A percentile compares a stretch with the other conserved stretches of the same genome.
phyloP scores from a whole-genome alignment of 768 basidiomycete species.

The Leccinum boreale region DNA sequence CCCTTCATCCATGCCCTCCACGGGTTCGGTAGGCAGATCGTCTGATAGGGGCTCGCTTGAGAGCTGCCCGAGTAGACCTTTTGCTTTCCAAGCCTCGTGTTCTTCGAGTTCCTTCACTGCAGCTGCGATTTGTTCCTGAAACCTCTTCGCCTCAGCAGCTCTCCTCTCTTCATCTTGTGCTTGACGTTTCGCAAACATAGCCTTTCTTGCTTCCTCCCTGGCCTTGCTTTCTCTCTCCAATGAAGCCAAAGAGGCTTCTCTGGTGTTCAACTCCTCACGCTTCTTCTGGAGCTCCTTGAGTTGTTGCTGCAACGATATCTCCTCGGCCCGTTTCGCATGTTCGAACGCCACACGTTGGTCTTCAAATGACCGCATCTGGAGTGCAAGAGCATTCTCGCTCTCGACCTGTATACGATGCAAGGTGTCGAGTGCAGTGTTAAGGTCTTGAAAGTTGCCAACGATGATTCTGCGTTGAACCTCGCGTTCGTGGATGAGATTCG shows the following conservation, averaged over 20 bases:
- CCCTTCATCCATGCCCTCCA: constrained; percentile 23
- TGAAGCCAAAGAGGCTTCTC: constrained; percentile 15
- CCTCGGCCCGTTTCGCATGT: constrained; percentile 15
- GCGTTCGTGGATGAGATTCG: constrained; percentile 7
- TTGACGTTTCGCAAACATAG: constrained; percentile 18
- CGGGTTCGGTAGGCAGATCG: constrained; percentile 16
- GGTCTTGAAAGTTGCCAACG: constrained; percentile 10
- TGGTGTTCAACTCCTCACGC: constrained; percentile 19
- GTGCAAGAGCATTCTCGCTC: constrained; percentile 12
- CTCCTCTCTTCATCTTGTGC: constrained; percentile 26
- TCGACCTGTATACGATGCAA: constrained; percentile 15
- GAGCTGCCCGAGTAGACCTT: constrained; percentile 1
- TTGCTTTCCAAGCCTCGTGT: constrained; percentile 5
- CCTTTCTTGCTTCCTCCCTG: constrained; percentile 24
- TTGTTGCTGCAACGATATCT: constrained; percentile 18
- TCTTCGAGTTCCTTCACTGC: constrained; percentile 20
- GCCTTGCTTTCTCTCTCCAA: constrained; percentile 24
- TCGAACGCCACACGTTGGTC: constrained; percentile 22
- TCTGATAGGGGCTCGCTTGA: background rate
- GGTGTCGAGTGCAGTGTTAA: constrained; percentile 5
- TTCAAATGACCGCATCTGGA: constrained; percentile 11
- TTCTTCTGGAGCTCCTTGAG: constrained; percentile 17
- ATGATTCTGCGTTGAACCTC: constrained; percentile 9
- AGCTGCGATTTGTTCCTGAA: constrained; percentile 16
- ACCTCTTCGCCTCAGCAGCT: constrained; percentile 14